Evolutionary conservation across 768 basidiomycete genomes (phyloP).

Genomic region (Chalciporus piperatus): DNA sequence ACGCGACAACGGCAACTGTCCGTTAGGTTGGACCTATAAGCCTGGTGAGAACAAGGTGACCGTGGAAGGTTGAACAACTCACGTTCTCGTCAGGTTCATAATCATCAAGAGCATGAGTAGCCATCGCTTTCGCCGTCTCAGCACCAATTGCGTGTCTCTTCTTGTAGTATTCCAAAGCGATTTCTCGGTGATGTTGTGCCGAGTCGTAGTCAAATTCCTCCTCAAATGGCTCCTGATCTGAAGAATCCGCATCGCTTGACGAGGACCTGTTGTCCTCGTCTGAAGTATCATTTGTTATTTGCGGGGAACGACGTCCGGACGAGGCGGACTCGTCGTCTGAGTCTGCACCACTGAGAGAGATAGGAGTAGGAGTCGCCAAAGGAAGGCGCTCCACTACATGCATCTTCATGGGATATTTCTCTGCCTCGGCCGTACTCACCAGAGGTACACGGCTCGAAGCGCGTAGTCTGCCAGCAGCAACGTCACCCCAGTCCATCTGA

Average conservation of each 20-base stretch:
- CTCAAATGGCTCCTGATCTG: slow-evolving; percentile 40
- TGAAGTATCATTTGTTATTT: slow-evolving; percentile 27
- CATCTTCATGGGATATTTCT: slow-evolving; percentile 57
- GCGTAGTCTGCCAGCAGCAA: slow-evolving; percentile 49
- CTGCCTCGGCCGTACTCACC: slow-evolving; percentile 28
- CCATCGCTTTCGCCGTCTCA: slow-evolving; percentile 51
- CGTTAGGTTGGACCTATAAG: slow-evolving; percentile 30
- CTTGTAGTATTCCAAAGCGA: slow-evolving; percentile 67
- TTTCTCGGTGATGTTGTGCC: slow-evolving; percentile 69
- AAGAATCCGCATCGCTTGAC: slow-evolving; percentile 25
- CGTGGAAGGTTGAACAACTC: slow-evolving; percentile 14
- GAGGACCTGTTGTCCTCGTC: slow-evolving; percentile 18
- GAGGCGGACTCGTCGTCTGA: slow-evolving; percentile 69
- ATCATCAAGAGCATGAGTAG: slow-evolving; percentile 42
- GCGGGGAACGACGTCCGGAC: slow-evolving; percentile 31
- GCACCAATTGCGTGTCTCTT: slow-evolving; percentile 57
- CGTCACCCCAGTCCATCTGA: slow-evolving; percentile 50
- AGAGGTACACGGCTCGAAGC: slow-evolving; percentile 36
- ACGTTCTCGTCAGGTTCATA: slow-evolving; percentile 47
- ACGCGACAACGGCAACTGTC: slow-evolving; percentile 55
- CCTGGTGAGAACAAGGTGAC: slow-evolving; percentile 2
- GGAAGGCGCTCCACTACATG: slow-evolving; percentile 66
- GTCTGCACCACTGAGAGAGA: slow-evolving; percentile 34
- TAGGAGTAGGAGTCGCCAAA: slow-evolving; percentile 19
- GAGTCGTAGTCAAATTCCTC: slow-evolving; percentile 59